Conservation (phyloP, 1,284 basidiomycete species). For the Puccinia sorghi region DNA sequence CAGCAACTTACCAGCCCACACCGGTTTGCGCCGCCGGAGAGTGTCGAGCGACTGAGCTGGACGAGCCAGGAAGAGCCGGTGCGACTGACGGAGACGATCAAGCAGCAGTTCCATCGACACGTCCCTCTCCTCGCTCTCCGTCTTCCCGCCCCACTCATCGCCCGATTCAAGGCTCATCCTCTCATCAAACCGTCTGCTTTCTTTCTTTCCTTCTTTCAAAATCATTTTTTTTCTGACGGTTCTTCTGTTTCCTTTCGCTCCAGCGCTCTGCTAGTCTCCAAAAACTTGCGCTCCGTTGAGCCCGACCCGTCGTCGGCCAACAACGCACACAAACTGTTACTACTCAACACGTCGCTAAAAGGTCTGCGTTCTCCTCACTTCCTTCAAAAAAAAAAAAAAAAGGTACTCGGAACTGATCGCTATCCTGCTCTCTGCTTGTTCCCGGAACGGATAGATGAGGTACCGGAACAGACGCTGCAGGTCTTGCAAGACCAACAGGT, state of each 20-base stretch:
- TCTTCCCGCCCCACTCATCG: constrained; percentile 23
- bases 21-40: neutral
- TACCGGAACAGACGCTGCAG: neutral
- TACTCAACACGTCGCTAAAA: constrained; percentile 35
- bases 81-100: constrained; percentile 14
- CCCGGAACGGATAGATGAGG: constrained; percentile 3
- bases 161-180: constrained; percentile 27
- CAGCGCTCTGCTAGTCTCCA: constrained; percentile 33
- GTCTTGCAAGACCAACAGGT: neutral
- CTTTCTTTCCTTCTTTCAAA: neutral
- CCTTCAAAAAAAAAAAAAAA: no score
- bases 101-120: constrained; percentile 9
- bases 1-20: no score
- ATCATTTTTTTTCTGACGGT: neutral
- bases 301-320: constrained; percentile 34
- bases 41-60: neutral
- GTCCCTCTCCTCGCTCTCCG: constrained; percentile 34
- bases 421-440: neutral
- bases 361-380: neutral
- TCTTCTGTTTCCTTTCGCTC: neutral
- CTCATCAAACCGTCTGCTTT: constrained; percentile 10
- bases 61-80: neutral
- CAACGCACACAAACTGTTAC: constrained; percentile 26
- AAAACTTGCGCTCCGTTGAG: constrained; percentile 38
- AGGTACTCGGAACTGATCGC: no score